Percentiles rank a stretch among this genome's conserved stretches.
Conservation (phyloP, 208 protist genomes). For the Angomonas ambiguus region DNA sequence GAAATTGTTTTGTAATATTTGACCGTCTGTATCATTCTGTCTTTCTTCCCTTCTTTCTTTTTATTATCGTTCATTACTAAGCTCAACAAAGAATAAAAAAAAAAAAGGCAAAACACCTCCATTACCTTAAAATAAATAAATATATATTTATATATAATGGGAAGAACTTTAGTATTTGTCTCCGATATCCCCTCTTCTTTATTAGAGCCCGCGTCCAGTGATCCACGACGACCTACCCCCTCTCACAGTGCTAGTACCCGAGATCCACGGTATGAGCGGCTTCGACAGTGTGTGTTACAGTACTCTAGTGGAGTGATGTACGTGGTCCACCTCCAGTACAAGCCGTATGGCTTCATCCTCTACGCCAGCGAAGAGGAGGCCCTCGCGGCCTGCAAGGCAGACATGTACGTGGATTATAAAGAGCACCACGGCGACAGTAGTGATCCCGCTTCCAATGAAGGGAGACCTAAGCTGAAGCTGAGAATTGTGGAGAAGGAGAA, state of each 20-base stretch:
- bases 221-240: too few species aligned
- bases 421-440: not conserved
- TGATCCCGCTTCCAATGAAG: not conserved
- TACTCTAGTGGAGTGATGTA: slow-evolving; percentile 84
- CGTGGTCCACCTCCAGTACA: slow-evolving; percentile 78
- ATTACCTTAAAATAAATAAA: slow-evolving; percentile 5
- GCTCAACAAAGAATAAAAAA: slow-evolving; percentile 7
- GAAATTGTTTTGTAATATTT: too few species aligned
- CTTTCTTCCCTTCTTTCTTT: not conserved
- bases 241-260: slow-evolving; percentile 26
- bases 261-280: slow-evolving; percentile 79
- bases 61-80: not conserved
- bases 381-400: slow-evolving; percentile 70
- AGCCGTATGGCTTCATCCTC: slow-evolving; percentile 67
- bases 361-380: slow-evolving; percentile 84
- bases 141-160: too few species aligned
- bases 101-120: slow-evolving; percentile 11
- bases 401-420: slow-evolving; percentile 25
- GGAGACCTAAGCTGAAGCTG: slow-evolving; percentile 46
- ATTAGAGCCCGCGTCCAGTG: slow-evolving; percentile 41
- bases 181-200: slow-evolving; percentile 74
- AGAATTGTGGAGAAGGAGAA: slow-evolving; percentile 73
- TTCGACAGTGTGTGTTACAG: slow-evolving; percentile 65
- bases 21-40: too few species aligned
- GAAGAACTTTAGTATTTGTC: slow-evolving; percentile 91